Base-by-base conservation (phyloP, 2,329 filamentous ascomycete species). In the Fusarium aywerte region DNA sequence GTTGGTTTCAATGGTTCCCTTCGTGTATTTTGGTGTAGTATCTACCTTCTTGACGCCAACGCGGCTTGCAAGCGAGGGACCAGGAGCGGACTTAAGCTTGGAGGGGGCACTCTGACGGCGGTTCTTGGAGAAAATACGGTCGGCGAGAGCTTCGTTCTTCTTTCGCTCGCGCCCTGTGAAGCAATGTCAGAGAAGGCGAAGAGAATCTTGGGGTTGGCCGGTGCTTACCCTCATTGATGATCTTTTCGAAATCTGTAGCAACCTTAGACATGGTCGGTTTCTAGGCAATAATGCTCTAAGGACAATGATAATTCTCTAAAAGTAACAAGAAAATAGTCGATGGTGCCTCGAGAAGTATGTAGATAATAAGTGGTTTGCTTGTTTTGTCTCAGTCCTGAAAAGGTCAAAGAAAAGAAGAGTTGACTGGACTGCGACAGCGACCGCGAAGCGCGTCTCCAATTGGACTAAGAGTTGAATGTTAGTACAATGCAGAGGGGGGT, bases 41-140 rank as follows among this genome's bases (percentile, higher is more conserved):
- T 73, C 57, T 82, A 89, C 89, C 87, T 93, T 93, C 73, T 86
- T 88, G 48, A 93, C 83, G 36, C 91, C 91, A 59, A 91, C 88
- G 76, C 91, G 86, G 78, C 89, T 91, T 55, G 91, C 87, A 49
- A 93, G 85, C 4, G 87, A 87, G 72, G 88, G 82, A 50, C 84
- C 81, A 49, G 76, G 73, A 57, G 76, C 75, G 62, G 79, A 76
- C 73, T 81, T 86, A 58, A 81, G 75, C 59, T 78, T 84, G 40
- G 79, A 78, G 8, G 85, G 84, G 36, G 89, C 84, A 73, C 85
- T 90, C 51, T 85, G 78, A 32, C 83, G 79, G 69, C 89, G 87
- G 74, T 86, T 86, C 67, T 79, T 82, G 69, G 86, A 86, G 70
- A 94, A 89, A 74, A 94, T 92, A 74, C 86, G 84, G 71, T 90